Evolutionary conservation across 1,284 basidiomycete species (phyloP).

Genomic region (Malassezia sp.): DNA sequence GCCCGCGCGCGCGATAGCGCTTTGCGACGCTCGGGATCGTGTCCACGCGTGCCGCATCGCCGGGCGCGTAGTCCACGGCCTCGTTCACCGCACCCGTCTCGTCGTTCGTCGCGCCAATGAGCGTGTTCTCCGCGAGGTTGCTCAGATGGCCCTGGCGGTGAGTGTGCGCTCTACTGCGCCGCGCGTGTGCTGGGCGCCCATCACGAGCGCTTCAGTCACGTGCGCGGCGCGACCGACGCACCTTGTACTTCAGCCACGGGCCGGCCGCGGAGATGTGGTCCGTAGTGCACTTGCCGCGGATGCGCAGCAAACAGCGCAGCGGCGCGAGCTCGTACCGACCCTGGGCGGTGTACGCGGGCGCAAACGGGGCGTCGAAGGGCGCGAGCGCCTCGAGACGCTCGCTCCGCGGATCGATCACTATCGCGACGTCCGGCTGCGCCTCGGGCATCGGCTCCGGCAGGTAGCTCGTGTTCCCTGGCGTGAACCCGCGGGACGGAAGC

Average conservation of each 20-base stretch:
- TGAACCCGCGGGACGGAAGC: conserved; percentile 73
- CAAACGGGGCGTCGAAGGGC: conserved; percentile 74
- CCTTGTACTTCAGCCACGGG: conserved; percentile 89
- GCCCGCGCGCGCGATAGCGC: conserved; percentile 34
- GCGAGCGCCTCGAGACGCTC: conserved; percentile 69
- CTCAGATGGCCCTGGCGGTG: conserved; percentile 83
- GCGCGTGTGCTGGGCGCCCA: conserved; percentile 19
- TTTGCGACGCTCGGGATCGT: conserved; percentile 43
- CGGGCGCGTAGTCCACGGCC: conserved; percentile 34
- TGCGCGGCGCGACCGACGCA: too few relatives aligned
- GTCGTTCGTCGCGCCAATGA: conserved; percentile 48
- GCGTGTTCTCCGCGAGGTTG: conserved; percentile 89
- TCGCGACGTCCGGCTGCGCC: conserved; percentile 59
- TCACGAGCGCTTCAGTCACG: background rate
- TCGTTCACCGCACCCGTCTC: conserved; percentile 49
- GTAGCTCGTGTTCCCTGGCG: conserved; percentile 63
- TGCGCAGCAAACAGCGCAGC: conserved; percentile 65
- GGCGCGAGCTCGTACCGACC: conserved; percentile 61
- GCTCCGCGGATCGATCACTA: conserved; percentile 53
- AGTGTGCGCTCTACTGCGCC: too few relatives aligned
- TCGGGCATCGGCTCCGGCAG: conserved; percentile 67
- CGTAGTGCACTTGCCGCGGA: conserved; percentile 94
- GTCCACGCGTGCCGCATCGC: conserved; percentile 19
- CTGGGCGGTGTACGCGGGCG: conserved; percentile 31
- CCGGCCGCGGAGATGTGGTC: conserved; percentile 52